Conservation (phyloP, 2,329 filamentous ascomycete species). For the Colletotrichum viniferum region DNA sequence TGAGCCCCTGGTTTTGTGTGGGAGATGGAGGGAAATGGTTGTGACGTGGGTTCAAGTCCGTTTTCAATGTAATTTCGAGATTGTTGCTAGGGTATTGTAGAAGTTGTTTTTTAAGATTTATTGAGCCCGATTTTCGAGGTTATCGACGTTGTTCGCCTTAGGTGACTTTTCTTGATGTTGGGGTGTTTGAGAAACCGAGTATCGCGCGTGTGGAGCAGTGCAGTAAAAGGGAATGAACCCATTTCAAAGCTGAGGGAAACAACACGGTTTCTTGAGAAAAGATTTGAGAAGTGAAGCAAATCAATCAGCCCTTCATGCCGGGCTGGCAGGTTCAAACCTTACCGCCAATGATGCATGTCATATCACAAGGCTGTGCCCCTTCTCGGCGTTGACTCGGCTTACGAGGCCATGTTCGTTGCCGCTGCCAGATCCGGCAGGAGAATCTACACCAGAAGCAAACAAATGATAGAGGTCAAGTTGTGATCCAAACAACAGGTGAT, state of each 20-base stretch:
- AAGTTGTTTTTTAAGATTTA: no score
- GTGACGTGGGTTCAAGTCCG: not conserved
- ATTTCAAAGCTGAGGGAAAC: not conserved
- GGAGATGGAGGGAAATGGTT: not conserved
- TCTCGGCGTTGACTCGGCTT: not conserved
- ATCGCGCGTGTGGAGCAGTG: no score
- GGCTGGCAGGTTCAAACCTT: not conserved
- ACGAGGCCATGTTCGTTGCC: not conserved
- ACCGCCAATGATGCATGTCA: not conserved
- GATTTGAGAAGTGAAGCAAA: not conserved
- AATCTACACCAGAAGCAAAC: not conserved
- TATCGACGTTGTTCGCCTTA: no score
- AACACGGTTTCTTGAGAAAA: no score
- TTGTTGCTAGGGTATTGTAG: no score
- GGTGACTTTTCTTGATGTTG: no score
- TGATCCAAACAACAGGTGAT: not conserved
- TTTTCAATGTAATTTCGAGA: no score
- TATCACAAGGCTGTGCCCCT: not conserved
- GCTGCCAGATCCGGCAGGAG: not conserved
- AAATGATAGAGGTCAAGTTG: not conserved
- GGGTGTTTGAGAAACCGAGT: no score
- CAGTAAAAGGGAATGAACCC: no score
- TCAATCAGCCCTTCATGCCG: not conserved
- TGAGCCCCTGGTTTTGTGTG: not conserved
- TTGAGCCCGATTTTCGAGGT: no score